Percentiles rank a stretch among this genome's conserved stretches.
Evolutionary conservation across 345 rosid genomes (phyloP).

Genomic region (Nasturtium officinale): DNA sequence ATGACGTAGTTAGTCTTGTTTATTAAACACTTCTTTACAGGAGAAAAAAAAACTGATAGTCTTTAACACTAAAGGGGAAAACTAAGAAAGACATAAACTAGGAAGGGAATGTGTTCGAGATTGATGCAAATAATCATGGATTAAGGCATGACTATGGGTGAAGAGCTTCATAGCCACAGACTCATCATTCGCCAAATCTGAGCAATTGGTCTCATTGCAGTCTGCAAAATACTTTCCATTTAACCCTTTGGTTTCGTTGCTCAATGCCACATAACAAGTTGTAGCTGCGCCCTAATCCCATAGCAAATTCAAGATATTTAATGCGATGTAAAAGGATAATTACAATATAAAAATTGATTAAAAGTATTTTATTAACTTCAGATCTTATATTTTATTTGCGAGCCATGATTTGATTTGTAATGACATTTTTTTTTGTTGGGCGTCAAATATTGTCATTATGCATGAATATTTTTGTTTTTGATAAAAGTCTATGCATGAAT

Average conservation of each 20-base stretch:
- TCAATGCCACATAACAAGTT: conserved; percentile 86
- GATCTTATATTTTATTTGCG: background rate
- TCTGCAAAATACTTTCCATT: conserved; percentile 87
- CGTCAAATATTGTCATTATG: too few species aligned
- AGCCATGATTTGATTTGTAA: background rate
- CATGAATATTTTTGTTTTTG: background rate
- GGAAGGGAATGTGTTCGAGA: conserved; percentile 12
- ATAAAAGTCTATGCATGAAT: conserved; percentile 11
- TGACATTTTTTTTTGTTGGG: too few species aligned
- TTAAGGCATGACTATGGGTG: conserved; percentile 49
- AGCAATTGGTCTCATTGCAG: conserved; percentile 74
- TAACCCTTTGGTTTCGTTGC: conserved; percentile 57
- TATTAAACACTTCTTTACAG: too few species aligned
- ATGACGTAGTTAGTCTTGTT: too few species aligned
- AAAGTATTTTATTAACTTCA: background rate
- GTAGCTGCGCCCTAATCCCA: conserved; percentile 84
- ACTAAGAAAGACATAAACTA: conserved; percentile 16
- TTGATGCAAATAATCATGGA: conserved; percentile 39
- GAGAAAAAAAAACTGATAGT: too few species aligned
- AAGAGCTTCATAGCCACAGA: conserved; percentile 62
- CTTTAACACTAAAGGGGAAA: too few species aligned
- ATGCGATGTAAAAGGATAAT: too few species aligned
- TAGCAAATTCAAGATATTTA: background rate
- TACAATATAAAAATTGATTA: background rate
- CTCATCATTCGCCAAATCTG: conserved; percentile 78